Percentiles rank a stretch among this genome's conserved stretches.
Evolutionary conservation across 176 grass and related monocot genomes (phyloP).

Genomic region (Thalia dealbata): DNA sequence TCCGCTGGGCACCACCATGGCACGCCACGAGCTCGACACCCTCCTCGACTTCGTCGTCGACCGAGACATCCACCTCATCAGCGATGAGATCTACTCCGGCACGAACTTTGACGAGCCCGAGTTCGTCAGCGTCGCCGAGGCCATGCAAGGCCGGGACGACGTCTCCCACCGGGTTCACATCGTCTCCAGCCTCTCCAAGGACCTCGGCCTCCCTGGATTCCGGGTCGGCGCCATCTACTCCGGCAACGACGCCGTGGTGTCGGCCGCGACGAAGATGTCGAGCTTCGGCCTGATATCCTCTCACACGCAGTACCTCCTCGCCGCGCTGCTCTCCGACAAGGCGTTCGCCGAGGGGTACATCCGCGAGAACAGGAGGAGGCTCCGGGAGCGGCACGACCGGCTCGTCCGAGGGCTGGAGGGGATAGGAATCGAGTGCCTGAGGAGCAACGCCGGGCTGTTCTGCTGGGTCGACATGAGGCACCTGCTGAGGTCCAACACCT

Average conservation of each 20-base stretch:
- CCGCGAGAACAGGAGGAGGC: slow-evolving; percentile 55
- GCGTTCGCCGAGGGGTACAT: slow-evolving; percentile 48
- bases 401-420: slow-evolving; percentile 35
- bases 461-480: slow-evolving; percentile 83
- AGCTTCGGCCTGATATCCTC: slow-evolving; percentile 92
- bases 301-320: slow-evolving; percentile 81
- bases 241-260: slow-evolving; percentile 44
- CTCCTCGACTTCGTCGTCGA: slow-evolving; percentile 52
- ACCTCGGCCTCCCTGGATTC: slow-evolving; percentile 86
- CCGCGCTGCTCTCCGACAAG: slow-evolving; percentile 42
- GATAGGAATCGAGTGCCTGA: slow-evolving; percentile 47
- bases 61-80: slow-evolving; percentile 74
- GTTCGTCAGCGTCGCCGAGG: slow-evolving; percentile 81
- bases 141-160: slow-evolving; percentile 9
- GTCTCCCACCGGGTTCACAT: slow-evolving; percentile 45
- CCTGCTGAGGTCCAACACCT: slow-evolving; percentile 39
- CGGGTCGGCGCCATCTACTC: slow-evolving; percentile 90
- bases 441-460: slow-evolving; percentile 69
- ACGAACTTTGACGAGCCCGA: slow-evolving; percentile 41
- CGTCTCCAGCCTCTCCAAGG: slow-evolving; percentile 90
- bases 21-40: slow-evolving; percentile 41
- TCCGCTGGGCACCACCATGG: slow-evolving; percentile 58
- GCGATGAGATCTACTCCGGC: slow-evolving; percentile 94
- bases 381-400: slow-evolving; percentile 42
- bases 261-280: slow-evolving; percentile 93